Evolutionary conservation across 345 rosid genomes (phyloP).

Genomic region (Mallotus nudiflorus): DNA sequence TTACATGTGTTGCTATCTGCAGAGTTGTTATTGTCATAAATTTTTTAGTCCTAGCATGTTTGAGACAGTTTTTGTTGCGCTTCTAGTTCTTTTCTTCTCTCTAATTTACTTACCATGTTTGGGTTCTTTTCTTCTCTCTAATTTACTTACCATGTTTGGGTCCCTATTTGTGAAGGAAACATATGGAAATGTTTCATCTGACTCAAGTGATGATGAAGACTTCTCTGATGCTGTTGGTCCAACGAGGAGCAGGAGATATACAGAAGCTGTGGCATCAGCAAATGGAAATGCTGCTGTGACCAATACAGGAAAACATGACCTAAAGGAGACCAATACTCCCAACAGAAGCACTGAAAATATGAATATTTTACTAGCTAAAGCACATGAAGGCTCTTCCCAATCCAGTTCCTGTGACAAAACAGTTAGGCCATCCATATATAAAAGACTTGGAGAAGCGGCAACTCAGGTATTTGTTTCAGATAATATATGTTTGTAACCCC

Average conservation of each 20-base stretch:
- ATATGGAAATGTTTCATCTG: constrained; percentile 47
- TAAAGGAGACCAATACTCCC: constrained; percentile 23
- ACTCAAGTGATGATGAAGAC: constrained; percentile 63
- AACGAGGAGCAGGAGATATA: constrained; percentile 38
- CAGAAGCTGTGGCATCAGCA: constrained; percentile 25
- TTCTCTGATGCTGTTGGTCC: constrained; percentile 39
- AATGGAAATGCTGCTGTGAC: constrained; percentile 34
- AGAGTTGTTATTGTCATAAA: background rate
- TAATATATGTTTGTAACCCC: background rate
- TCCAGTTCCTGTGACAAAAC: constrained; percentile 33
- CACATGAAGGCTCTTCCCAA: constrained; percentile 20
- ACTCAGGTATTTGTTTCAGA: constrained; percentile 52
- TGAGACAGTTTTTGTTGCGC: background rate
- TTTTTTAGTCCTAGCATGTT: background rate
- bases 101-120: constrained; percentile 20
- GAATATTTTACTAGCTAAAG: constrained; percentile 20
- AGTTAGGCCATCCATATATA: constrained; percentile 34
- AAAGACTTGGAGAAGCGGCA: constrained; percentile 54
- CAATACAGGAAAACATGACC: constrained; percentile 24
- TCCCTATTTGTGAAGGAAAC: constrained; percentile 58
- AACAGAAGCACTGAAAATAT: constrained; percentile 30
- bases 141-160: constrained; percentile 24
- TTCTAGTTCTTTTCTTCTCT: constrained; percentile 5
- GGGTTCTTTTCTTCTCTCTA: constrained; percentile 3
- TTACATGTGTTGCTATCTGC: background rate